Evolutionary conservation across 306 rosid genomes (phyloP), one percentile per base, ranked within the genome.

Genomic region (Acacia crassicarpa): DNA sequence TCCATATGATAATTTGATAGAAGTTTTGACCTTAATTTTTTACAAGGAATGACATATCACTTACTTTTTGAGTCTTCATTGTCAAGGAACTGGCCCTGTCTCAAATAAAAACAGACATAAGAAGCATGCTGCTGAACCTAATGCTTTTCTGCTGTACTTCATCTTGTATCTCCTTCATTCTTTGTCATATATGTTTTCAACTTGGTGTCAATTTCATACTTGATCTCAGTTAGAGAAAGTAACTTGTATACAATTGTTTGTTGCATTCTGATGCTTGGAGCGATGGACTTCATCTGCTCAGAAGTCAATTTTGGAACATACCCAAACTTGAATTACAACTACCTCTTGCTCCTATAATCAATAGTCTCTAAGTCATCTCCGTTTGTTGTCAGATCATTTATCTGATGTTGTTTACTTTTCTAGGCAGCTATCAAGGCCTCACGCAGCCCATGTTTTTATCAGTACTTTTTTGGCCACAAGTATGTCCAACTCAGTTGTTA

Each of bases 141-240:
- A 20, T 41, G 25, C 72, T 71, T 80, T 45, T 59, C 40, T 32
- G 40, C 46, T 11, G 15, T 49, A 20, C 67, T 45, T 62, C 74
- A 33, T 73, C 73, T 46, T 72, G 63, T 45, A 43, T n/a, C 38
- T 27, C 54, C 53, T 70, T 80, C 77, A 58, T 71, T 72, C 35
- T 46, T 43, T 38, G 35, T 72, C 32, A 45, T 58, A 32, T 72
- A 45, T 72, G 35, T 32, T 22, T 32, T 22, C 5, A 44, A 44
- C 41, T 23, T n/a, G 40, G 67, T 59, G 6, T 58, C 62, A 15
- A 71, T 43, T 79, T 41, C 38, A 30, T 46, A 44, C 76, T 33
- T 68, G 9, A 23, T 71, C 51, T 71, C 78, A 43, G n/a, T 69
- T 43, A 43, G 20, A 22, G 32, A n/a, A 70, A 43, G 75, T 22